Base-by-base conservation (phyloP, 306 rosid species). In the Vachellia collinsii region DNA sequence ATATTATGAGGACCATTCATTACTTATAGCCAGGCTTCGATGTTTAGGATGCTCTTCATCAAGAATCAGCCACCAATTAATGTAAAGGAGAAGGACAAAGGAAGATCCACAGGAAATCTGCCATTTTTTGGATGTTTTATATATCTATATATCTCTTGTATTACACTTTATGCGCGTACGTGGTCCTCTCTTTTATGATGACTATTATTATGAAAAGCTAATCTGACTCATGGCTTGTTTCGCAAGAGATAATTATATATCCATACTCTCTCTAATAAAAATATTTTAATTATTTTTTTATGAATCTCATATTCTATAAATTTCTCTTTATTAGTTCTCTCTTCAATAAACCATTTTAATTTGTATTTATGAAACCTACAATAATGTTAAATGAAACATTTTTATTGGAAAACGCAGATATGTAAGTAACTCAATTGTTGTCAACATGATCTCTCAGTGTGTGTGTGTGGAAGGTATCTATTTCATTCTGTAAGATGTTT, bases 111-210 rank as follows among this genome's bases (percentile, higher is more conserved):
- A 4, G 10, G n/a, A 23, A 41, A 17, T 36, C 48, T 10, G 17
- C 46, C n/a, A 4, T 39, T 67, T 39, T 39, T 39, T 39, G 7
- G 17, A 19, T n/a, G 29, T 67, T 39, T n/a, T 67, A 65, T 19
- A 6, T n/a, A n/a, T 54, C 0, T 48, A 0, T 48, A 0, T 14
- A 0, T 48, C 3, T 54, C 0, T 56, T 1, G 20, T 9, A 11
- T 16, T 20, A 25, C 20, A 2, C 29, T 39, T 4, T 42, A 42
- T 43, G 9, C 5, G 5, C 25, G 74, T 42, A 54, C 25, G 74
- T 42, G 74, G 74, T 69, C 54, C 54, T 69, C 74, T 43, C 9
- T 69, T 19, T 20, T 22, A 5, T n/a, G 29, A 42, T 69, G 63
- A 56, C 8, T n/a, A 11, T 69, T 42, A 65, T 39, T 36, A 65